Conservation (phyloP, 345 rosid genomes). For the Camelina sativa region DNA sequence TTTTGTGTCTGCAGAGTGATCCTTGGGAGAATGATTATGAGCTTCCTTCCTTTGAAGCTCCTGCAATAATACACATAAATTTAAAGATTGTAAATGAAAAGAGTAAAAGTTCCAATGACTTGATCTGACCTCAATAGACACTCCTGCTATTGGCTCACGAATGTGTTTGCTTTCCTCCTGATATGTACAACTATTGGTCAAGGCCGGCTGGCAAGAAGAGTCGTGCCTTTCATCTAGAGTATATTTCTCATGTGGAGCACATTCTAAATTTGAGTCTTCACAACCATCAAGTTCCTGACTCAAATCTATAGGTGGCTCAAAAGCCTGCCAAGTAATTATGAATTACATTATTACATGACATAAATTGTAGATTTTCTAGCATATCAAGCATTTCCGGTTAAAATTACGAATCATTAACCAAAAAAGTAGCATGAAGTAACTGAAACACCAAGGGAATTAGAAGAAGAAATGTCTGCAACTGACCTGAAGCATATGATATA, state of each 20-base stretch:
- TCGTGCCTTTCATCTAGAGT: constrained; percentile 52
- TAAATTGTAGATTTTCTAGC: constrained; percentile 20
- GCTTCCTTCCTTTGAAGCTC: constrained; percentile 55
- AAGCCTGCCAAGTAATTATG: constrained; percentile 65
- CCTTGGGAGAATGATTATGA: constrained; percentile 37
- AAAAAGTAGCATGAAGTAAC: background rate
- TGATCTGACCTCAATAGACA: constrained; percentile 46
- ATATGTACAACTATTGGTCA: constrained; percentile 51
- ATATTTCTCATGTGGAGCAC: constrained; percentile 51
- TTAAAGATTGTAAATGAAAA: constrained; percentile 20
- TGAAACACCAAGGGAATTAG: constrained; percentile 9
- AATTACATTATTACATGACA: constrained; percentile 22
- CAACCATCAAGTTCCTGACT: constrained; percentile 66
- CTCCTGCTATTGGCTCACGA: constrained; percentile 36
- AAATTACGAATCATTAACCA: background rate
- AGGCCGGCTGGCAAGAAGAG: constrained; percentile 50
- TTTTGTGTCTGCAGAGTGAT: constrained; percentile 40
- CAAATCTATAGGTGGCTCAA: constrained; percentile 98
- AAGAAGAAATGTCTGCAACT: constrained; percentile 35
- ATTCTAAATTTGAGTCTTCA: constrained; percentile 52
- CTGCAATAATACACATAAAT: constrained; percentile 62
- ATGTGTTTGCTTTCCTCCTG: constrained; percentile 40
- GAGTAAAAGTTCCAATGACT: constrained; percentile 19
- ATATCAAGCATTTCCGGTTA: constrained; percentile 1
- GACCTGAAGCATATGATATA: constrained; percentile 89